Percentiles rank a stretch among this genome's conserved stretches.
phyloP scores from a whole-genome alignment of 2,329 filamentous ascomycete genomes.

The Microsporum canis region DNA sequence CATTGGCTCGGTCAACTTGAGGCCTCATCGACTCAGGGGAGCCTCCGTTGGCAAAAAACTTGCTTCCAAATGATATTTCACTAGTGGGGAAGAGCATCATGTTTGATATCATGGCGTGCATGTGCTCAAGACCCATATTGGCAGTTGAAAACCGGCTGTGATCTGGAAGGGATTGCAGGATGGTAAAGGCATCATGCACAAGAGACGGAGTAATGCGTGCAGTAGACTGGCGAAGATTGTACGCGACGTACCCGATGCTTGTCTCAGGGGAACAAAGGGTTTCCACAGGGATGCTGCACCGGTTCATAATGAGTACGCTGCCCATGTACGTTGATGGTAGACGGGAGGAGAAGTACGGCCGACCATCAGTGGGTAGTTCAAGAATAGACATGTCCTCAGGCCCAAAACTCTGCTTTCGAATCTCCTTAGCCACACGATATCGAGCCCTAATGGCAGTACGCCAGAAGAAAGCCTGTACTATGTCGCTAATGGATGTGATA shows the following conservation, averaged over 20 bases:
- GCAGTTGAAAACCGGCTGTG: constrained; percentile 4
- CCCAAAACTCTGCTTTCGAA: background rate
- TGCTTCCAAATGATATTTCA: background rate
- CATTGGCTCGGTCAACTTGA: constrained; percentile 2
- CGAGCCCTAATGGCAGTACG: constrained; percentile 4
- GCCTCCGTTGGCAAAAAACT: background rate
- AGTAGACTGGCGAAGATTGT: constrained; percentile 1
- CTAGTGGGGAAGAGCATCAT: constrained; percentile 5
- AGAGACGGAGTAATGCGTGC: constrained; percentile 6
- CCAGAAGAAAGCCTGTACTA: constrained; percentile 6
- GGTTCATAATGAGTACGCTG: constrained; percentile 3
- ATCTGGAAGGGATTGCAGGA: constrained; percentile 5
- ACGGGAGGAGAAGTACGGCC: background rate
- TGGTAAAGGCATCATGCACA: constrained; percentile 3
- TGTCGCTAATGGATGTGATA: constrained; percentile 1
- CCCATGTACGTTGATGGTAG: constrained; percentile 6
- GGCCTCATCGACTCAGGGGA: constrained; percentile 6
- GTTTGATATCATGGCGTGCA: constrained; percentile 6
- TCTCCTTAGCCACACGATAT: constrained; percentile 4
- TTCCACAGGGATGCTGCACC: background rate
- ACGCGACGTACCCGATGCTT: constrained; percentile 3
- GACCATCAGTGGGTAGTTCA: constrained; percentile 4
- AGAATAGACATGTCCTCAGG: constrained; percentile 3
- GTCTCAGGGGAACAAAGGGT: constrained; percentile 1
- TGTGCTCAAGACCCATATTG: constrained; percentile 5